A percentile compares a stretch with the other conserved stretches of the same genome.
Conservation (phyloP, 495 filamentous ascomycete species). For the Letharia columbiana region DNA sequence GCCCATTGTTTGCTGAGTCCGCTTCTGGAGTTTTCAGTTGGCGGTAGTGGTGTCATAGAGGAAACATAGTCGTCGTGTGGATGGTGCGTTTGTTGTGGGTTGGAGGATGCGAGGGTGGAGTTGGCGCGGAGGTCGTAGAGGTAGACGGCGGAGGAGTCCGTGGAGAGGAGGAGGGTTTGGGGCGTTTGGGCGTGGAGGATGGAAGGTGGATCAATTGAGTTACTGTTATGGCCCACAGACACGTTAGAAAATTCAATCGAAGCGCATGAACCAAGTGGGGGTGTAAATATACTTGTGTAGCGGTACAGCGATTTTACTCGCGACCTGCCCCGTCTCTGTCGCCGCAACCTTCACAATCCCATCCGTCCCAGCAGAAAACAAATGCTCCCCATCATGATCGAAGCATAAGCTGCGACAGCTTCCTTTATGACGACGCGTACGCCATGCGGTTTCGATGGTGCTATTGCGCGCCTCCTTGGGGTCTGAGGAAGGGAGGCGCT, state of each 20-base stretch:
- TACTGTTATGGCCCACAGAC: neutral
- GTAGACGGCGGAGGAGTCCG: conserved; percentile 81
- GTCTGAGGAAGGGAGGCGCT: conserved; percentile 53
- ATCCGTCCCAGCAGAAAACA: conserved; percentile 89
- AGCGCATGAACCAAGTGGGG: neutral
- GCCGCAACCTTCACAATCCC: conserved; percentile 80
- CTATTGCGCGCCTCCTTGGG: conserved; percentile 55
- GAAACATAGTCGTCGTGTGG: conserved; percentile 92
- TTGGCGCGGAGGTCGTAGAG: conserved; percentile 78
- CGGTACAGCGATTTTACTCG: conserved; percentile 57
- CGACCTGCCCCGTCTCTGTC: conserved; percentile 68
- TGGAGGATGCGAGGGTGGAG: conserved; percentile 42
- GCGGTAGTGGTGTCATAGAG: conserved; percentile 74
- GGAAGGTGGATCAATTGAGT: conserved; percentile 56
- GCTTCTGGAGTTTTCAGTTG: conserved; percentile 65
- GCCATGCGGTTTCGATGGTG: conserved; percentile 76
- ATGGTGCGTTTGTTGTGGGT: conserved; percentile 66
- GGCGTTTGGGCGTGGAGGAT: conserved; percentile 73
- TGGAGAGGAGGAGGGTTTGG: conserved; percentile 81
- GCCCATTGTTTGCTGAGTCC: conserved; percentile 90
- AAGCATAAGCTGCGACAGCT: conserved; percentile 77
- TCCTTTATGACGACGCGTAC: conserved; percentile 81
- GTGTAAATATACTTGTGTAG: conserved; percentile 16
- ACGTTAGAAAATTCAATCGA: too few species aligned
- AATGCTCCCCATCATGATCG: conserved; percentile 59